phyloP scores from a whole-genome alignment of 1,284 basidiomycete species.

The Pascua sp. region DNA sequence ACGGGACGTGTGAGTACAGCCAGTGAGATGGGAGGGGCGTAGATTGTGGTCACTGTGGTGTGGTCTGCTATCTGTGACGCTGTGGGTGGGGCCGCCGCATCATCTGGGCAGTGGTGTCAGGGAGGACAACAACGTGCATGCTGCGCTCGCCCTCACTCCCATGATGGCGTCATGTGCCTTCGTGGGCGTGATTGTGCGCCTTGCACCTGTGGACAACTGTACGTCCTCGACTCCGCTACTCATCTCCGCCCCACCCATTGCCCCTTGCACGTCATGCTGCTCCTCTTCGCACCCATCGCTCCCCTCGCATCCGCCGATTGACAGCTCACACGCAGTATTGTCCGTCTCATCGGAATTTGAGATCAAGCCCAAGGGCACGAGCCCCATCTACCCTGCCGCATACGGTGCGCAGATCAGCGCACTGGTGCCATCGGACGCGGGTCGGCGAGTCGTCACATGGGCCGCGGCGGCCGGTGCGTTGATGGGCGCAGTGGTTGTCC shows the following conservation, averaged over 20 bases:
- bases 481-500: not conserved
- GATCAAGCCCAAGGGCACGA: slow-evolving; percentile 11
- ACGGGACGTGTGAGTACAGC: slow-evolving; percentile 3
- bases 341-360: slow-evolving; percentile 12
- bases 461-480: not conserved
- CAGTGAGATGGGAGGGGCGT: too few relatives aligned
- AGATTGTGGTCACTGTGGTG: too few relatives aligned
- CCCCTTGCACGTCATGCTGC: too few relatives aligned
- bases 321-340: slow-evolving; percentile 4
- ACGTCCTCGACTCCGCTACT: too few relatives aligned
- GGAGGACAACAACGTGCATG: not conserved
- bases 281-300: not conserved
- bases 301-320: not conserved
- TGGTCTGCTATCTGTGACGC: too few relatives aligned
- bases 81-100: too few relatives aligned
- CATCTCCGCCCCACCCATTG: too few relatives aligned
- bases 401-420: not conserved
- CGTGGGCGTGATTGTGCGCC: too few relatives aligned
- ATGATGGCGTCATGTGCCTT: not conserved
- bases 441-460: not conserved
- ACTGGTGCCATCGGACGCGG: not conserved
- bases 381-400: slow-evolving; percentile 5
- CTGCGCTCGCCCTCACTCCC: not conserved
- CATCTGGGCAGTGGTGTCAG: not conserved
- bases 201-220: too few relatives aligned